Conservation (phyloP, 768 basidiomycete species). For the Leccinum aurantiacum region DNA sequence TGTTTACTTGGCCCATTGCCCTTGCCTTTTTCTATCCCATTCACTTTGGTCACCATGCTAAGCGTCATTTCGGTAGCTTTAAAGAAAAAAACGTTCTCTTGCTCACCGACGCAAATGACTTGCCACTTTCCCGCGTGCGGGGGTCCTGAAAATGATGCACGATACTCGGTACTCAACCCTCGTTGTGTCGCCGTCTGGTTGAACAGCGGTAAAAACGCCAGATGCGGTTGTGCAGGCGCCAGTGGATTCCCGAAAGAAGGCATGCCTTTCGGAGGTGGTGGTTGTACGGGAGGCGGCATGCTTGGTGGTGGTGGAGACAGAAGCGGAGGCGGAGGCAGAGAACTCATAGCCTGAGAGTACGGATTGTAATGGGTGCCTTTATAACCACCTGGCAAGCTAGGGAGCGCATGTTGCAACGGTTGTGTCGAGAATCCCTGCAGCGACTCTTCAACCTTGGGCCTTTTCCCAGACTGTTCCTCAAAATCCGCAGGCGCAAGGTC, state of each 20-base stretch:
- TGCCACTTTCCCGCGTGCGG: slow-evolving; percentile 68
- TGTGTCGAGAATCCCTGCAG: slow-evolving; percentile 33
- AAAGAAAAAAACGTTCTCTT: not conserved
- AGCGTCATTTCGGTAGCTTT: not conserved
- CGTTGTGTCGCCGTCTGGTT: slow-evolving; percentile 73
- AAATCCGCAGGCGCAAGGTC: slow-evolving; percentile 27
- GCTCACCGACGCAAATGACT: slow-evolving; percentile 67
- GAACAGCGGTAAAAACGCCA: slow-evolving; percentile 70
- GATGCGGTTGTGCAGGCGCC: slow-evolving; percentile 59
- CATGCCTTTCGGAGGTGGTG: slow-evolving; percentile 36
- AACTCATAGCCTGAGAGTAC: slow-evolving; percentile 17
- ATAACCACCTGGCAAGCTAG: slow-evolving; percentile 18
- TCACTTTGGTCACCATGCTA: slow-evolving; percentile 44
- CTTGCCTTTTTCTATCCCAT: slow-evolving; percentile 65
- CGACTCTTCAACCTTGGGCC: slow-evolving; percentile 31
- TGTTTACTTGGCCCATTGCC: slow-evolving; percentile 73
- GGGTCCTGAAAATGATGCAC: slow-evolving; percentile 59
- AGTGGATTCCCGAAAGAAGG: slow-evolving; percentile 51
- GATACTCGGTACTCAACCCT: slow-evolving; percentile 60
- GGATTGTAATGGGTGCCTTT: slow-evolving; percentile 33
- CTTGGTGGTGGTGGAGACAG: slow-evolving; percentile 30
- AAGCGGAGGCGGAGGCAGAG: slow-evolving; percentile 17
- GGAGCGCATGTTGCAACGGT: slow-evolving; percentile 22
- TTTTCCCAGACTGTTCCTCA: slow-evolving; percentile 31
- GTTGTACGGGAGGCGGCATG: slow-evolving; percentile 34